phyloP scores from a whole-genome alignment of 2,329 filamentous ascomycete genomes.

The Lecanicillium sp. region DNA sequence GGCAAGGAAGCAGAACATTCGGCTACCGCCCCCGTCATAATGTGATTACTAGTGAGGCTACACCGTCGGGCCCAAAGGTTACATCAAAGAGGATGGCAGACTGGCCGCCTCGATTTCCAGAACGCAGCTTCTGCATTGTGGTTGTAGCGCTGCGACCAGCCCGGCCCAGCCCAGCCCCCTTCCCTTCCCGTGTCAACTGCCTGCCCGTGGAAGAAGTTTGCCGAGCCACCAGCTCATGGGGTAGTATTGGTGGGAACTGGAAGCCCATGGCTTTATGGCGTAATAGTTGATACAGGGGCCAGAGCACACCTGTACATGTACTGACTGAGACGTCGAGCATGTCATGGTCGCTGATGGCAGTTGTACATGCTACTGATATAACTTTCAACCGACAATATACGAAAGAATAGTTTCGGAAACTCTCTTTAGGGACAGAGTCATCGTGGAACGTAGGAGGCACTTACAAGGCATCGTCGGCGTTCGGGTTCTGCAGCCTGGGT shows the following conservation, averaged over 20 bases:
- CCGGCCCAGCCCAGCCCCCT: no score
- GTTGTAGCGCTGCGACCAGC: slow-evolving; percentile 1
- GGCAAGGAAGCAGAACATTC: no score
- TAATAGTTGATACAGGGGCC: neutral
- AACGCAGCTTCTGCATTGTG: slow-evolving; percentile 8
- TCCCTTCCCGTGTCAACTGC: neutral
- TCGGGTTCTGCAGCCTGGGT: neutral
- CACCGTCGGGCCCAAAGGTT: slow-evolving; percentile 7
- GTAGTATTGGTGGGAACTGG: no score
- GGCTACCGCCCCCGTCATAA: neutral
- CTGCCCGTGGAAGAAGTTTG: slow-evolving; percentile 3
- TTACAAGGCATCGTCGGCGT: neutral
- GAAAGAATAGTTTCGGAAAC: neutral
- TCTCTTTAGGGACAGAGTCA: neutral
- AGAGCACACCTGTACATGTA: slow-evolving; percentile 7
- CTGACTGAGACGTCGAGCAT: neutral
- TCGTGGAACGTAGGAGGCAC: neutral
- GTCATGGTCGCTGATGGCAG: neutral
- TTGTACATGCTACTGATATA: slow-evolving; percentile 1
- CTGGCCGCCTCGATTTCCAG: neutral
- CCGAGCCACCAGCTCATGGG: neutral
- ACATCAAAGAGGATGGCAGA: slow-evolving; percentile 2
- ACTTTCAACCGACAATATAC: slow-evolving; percentile 5
- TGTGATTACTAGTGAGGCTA: slow-evolving; percentile 3
- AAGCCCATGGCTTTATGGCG: slow-evolving; percentile 9